Base-by-base conservation (phyloP, 208 protist species). In the Trypanosoma boissoni region DNA sequence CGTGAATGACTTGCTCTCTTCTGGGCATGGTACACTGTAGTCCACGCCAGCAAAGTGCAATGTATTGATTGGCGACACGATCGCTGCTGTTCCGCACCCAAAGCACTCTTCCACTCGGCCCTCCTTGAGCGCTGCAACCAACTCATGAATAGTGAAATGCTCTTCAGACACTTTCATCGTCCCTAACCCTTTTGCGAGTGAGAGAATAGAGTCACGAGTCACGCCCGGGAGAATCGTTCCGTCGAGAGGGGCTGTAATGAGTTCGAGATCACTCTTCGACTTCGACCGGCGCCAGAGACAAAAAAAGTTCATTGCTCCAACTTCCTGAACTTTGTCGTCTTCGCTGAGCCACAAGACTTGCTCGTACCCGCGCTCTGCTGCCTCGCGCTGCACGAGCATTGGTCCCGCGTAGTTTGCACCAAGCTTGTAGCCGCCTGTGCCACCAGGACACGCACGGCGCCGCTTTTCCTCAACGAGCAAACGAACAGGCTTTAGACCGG, bases 261-360 rank as follows among this genome's bases (percentile, higher is more conserved):
- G 76, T 66, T 98, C 95, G 20, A 59, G 66, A 63, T 95, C 80
- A 29, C 65, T 78, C 10, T 16, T 28, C 39, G 58, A 62, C 34
- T 68, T 64, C 46, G 84, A 77, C 34, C 94, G 91, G 42, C 88
- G 94, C 88, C 90, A 97, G 52, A 98, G 61, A n/a, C 93, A 75
- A 18, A 86, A 80, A 64, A 99, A 98, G 75, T 99, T 99, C 97
- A 99, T 99, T 14, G 97, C 87, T 14, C 97, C 97, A 5, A 99
- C 97, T 78, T 99, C 98, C 36, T 97, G 98, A 48, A 99, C 72
- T 28, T 97, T 58, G 18, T 92, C 64, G 26, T 94, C 66, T 8
- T 96, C 64, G 20, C 94, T 94, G 8, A 99, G 87, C 98, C 98
- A 99, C 27, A 99, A 64, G 23, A 99, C 83, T 80, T 99, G 98